Evolutionary conservation across 441 rosid genomes (phyloP).

Genomic region (Geranium incanum): DNA sequence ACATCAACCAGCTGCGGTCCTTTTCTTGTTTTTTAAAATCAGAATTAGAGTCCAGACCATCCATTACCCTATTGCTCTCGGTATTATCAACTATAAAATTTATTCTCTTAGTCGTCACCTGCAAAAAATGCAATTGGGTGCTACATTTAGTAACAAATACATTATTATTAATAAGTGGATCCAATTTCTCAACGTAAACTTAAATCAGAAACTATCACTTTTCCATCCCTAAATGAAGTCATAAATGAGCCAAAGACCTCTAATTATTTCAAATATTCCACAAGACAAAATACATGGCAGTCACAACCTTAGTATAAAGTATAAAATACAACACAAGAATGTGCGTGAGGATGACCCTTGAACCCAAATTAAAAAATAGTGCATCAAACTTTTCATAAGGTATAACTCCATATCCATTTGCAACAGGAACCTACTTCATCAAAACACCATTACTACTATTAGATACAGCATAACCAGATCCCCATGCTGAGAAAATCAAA

Average conservation of each 20-base stretch:
- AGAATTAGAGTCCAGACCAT: conserved; percentile 41
- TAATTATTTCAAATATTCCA: background rate
- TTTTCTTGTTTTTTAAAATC: conserved; percentile 55
- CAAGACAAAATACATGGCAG: background rate
- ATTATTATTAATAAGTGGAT: background rate
- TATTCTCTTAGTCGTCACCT: conserved; percentile 88
- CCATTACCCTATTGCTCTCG: conserved; percentile 35
- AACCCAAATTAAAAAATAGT: background rate
- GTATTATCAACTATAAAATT: conserved; percentile 76
- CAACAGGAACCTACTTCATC: no score
- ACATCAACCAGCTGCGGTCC: conserved; percentile 84
- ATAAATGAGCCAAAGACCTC: background rate
- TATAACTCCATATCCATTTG: no score
- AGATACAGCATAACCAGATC: background rate
- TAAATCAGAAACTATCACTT: background rate
- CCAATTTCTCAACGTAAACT: background rate
- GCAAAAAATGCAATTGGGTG: conserved; percentile 20
- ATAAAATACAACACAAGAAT: background rate
- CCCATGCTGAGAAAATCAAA: background rate
- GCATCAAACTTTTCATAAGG: background rate
- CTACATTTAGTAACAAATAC: conserved; percentile 10
- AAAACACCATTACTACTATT: background rate
- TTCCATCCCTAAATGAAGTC: background rate
- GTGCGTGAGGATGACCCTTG: background rate
- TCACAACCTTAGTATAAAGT: background rate